These are phyloP conservation scores for Yarrowia divulgata DNA, from an alignment of 805 yeast species.

Conservation along the genomic window DNA sequence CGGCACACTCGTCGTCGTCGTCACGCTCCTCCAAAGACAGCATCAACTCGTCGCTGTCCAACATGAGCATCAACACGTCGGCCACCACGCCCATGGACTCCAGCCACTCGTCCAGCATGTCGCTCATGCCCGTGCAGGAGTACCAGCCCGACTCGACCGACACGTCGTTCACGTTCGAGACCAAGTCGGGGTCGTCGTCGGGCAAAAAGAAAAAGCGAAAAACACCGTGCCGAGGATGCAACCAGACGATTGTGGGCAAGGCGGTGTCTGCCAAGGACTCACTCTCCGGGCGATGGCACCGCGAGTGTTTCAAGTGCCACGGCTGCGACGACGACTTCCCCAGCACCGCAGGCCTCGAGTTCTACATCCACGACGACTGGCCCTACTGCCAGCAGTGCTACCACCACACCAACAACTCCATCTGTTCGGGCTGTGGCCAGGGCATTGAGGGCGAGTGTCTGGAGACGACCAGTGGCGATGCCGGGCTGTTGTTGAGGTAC, in stretches of 20 bases:
- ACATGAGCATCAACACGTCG: conserved; percentile 22
- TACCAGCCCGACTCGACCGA: conserved; percentile 15
- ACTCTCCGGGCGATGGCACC: conserved; percentile 88
- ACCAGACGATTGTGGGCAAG: conserved; percentile 60
- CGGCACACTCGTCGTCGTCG: neutral
- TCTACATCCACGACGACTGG: conserved; percentile 74
- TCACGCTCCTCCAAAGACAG: conserved; percentile 26
- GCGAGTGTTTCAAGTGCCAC: conserved; percentile 79
- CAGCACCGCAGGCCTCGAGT: conserved; percentile 46
- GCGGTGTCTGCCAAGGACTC: conserved; percentile 85
- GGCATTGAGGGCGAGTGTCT: conserved; percentile 94
- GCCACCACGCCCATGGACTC: conserved; percentile 39
- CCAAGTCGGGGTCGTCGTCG: neutral
- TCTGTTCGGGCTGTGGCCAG: conserved; percentile 70
- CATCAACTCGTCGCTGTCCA: conserved; percentile 14
- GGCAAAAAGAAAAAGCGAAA: conserved; percentile 23
- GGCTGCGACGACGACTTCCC: conserved; percentile 62
- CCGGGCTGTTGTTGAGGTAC: conserved; percentile 70
- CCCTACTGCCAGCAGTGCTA: conserved; percentile 85
- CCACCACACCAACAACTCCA: conserved; percentile 76
- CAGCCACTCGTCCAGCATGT: conserved; percentile 11
- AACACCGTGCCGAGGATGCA: conserved; percentile 72
- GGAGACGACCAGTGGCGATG: conserved; percentile 55
- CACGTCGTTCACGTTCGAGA: conserved; percentile 13
- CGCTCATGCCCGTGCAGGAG: conserved; percentile 30